These are phyloP conservation scores for Tagetes erecta DNA, from an alignment of 129 eudicot genomes.

Conservation along the genomic window DNA sequence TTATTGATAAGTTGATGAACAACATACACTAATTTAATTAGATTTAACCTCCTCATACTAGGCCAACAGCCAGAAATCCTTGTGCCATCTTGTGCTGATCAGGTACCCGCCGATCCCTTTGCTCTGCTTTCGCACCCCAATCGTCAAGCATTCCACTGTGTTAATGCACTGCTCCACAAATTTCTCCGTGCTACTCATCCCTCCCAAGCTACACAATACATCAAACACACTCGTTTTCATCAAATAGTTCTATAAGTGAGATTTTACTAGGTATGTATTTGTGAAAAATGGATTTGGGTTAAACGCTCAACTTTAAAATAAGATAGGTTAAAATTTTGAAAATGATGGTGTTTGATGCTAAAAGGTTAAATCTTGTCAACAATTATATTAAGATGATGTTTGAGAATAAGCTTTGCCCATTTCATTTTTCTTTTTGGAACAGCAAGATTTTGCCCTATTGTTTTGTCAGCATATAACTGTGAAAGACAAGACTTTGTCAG, in stretches of 20 bases:
- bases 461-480: neutral
- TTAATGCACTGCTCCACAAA: conserved; percentile 92
- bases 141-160: conserved; percentile 78
- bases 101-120: conserved; percentile 91
- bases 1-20: conserved; percentile 4
- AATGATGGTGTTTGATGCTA: neutral
- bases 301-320: neutral
- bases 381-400: neutral
- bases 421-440: no score
- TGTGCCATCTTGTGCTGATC: conserved; percentile 96
- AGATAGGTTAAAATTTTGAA: neutral
- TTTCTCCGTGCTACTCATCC: conserved; percentile 66
- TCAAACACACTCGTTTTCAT: neutral
- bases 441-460: neutral
- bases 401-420: neutral
- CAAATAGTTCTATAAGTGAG: neutral
- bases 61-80: conserved; percentile 95
- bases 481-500: conserved; percentile 10
- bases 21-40: neutral
- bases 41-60: neutral
- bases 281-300: neutral
- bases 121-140: conserved; percentile 92
- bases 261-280: no score
- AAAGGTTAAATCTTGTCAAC: neutral
- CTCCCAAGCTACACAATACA: conserved; percentile 54